Conservation (phyloP, 345 rosid species). For the Ceriops tagal region DNA sequence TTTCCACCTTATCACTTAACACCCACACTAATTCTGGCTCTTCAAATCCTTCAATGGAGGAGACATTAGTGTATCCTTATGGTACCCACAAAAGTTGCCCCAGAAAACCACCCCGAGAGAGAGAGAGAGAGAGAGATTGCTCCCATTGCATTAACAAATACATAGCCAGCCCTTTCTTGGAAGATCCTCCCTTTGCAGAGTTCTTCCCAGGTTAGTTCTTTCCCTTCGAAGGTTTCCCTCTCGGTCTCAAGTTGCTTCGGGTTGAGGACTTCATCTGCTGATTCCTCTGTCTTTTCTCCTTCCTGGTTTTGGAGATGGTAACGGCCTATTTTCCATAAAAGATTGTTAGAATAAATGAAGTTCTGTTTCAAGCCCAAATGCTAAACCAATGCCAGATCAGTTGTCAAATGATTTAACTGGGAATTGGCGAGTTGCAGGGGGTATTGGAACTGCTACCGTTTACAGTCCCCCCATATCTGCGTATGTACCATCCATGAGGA, state of each 20-base stretch:
- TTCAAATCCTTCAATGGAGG: too few species aligned
- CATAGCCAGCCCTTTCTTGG: conserved; percentile 25
- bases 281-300: conserved; percentile 50
- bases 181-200: conserved; percentile 25
- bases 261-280: conserved; percentile 33
- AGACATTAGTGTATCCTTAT: neutral
- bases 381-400: neutral
- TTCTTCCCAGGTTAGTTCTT: conserved; percentile 36
- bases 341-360: neutral
- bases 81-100: neutral
- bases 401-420: neutral
- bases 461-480: too few species aligned
- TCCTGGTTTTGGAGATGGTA: conserved; percentile 68
- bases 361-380: neutral
- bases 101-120: neutral
- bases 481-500: too few species aligned
- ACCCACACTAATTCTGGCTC: too few species aligned
- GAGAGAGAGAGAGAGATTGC: too few species aligned
- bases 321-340: conserved; percentile 51
- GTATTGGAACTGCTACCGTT: too few species aligned
- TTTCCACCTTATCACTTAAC: too few species aligned
- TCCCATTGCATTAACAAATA: too few species aligned
- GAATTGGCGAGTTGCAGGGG: too few species aligned
- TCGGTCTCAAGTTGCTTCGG: conserved; percentile 52
- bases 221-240: conserved; percentile 23